Evolutionary conservation across 805 yeast species (phyloP).

Genomic region (Nakazawaea ishiwadae): DNA sequence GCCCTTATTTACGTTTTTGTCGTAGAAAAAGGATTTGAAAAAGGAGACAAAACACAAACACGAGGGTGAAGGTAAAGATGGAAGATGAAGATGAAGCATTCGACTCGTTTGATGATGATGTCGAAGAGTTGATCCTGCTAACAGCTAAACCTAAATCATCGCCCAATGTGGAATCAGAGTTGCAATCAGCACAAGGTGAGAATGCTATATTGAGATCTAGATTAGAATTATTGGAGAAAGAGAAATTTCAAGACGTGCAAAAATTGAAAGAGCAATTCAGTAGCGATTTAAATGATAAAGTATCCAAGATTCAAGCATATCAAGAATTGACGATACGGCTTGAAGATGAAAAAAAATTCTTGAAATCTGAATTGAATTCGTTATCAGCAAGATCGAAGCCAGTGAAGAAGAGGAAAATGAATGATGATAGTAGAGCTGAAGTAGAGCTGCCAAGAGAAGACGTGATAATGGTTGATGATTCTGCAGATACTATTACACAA

Average conservation of each 20-base stretch:
- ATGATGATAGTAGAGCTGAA: conserved; percentile 14
- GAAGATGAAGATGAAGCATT: conserved; percentile 2
- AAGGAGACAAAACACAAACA: background rate
- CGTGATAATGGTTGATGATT: background rate
- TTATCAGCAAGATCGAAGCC: conserved; percentile 21
- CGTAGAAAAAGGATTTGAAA: too few species aligned
- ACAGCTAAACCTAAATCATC: conserved; percentile 25
- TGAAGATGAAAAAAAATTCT: conserved; percentile 53
- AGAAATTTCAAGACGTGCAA: conserved; percentile 30
- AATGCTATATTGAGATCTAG: conserved; percentile 72
- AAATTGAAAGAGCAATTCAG: conserved; percentile 28
- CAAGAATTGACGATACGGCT: conserved; percentile 34
- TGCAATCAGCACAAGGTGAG: conserved; percentile 71
- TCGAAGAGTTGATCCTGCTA: conserved; percentile 41
- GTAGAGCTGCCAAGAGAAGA: too few species aligned
- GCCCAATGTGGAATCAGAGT: conserved; percentile 17
- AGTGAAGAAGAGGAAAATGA: conserved; percentile 20
- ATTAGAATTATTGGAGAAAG: conserved; percentile 39
- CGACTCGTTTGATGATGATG: conserved; percentile 26
- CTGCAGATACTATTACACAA: conserved; percentile 6
- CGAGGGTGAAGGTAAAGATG: background rate
- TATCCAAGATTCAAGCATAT: conserved; percentile 20
- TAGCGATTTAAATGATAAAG: conserved; percentile 18
- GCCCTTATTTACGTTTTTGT: too few species aligned
- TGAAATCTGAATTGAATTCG: conserved; percentile 41